Conservation (phyloP, 495 filamentous ascomycete species). For the Lindgomyces ingoldianus region DNA sequence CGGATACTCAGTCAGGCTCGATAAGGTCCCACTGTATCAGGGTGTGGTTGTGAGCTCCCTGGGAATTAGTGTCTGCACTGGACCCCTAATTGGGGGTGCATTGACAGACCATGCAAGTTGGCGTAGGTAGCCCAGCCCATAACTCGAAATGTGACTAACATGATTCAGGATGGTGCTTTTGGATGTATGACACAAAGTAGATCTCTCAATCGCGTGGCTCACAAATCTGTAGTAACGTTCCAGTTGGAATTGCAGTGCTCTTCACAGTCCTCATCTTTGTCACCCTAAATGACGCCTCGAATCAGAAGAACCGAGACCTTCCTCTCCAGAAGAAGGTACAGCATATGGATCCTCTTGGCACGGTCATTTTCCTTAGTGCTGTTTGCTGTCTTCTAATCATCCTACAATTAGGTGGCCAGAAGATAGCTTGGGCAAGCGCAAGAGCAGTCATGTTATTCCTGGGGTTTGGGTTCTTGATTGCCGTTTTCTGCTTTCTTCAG, state of each 20-base stretch:
- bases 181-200: slow-evolving; percentile 2
- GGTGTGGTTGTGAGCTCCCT: slow-evolving; percentile 38
- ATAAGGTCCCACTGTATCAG: slow-evolving; percentile 18
- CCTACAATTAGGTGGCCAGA: slow-evolving; percentile 11
- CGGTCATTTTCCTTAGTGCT: not conserved
- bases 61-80: slow-evolving; percentile 37
- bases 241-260: slow-evolving; percentile 38
- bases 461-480: slow-evolving; percentile 29
- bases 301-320: not conserved
- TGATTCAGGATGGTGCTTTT: slow-evolving; percentile 26
- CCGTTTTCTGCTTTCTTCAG: slow-evolving; percentile 7
- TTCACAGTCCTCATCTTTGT: slow-evolving; percentile 12
- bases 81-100: slow-evolving; percentile 38
- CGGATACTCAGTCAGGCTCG: not conserved
- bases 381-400: slow-evolving; percentile 8
- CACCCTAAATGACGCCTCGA: not conserved
- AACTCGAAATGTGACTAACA: not conserved
- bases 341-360: slow-evolving; percentile 11
- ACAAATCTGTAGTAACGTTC: slow-evolving; percentile 25
- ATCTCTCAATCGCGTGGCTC: slow-evolving; percentile 7
- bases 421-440: not conserved
- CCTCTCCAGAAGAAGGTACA: slow-evolving; percentile 5
- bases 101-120: slow-evolving; percentile 36
- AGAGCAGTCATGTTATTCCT: slow-evolving; percentile 3
- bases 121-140: not conserved